A percentile compares a stretch with the other conserved stretches of the same genome.
These are phyloP conservation scores for Globisporangium sylvaticum DNA, from an alignment of 352 stramenopile genomes.

Conservation along the genomic window DNA sequence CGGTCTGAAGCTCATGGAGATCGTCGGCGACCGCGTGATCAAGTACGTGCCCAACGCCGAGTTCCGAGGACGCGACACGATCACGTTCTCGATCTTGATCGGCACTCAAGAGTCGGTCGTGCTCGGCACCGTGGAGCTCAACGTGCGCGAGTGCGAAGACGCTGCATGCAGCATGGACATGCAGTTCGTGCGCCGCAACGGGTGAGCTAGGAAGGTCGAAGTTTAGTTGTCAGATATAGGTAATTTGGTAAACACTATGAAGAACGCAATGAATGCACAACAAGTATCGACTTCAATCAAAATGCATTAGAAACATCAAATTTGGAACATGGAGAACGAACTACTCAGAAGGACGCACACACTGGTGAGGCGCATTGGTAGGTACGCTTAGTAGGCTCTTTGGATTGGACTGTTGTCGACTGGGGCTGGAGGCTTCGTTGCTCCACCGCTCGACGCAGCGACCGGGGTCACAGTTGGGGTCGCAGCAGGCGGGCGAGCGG, in stretches of 20 bases:
- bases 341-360: neutral
- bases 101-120: constrained; percentile 36
- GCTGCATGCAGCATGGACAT: constrained; percentile 22
- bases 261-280: neutral
- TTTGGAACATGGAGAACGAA: neutral
- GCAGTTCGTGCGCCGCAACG: constrained; percentile 11
- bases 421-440: neutral
- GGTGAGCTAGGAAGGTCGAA: neutral
- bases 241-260: neutral
- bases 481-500: neutral
- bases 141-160: constrained; percentile 55
- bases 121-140: constrained; percentile 51
- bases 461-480: constrained; percentile 4
- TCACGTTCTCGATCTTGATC: constrained; percentile 58
- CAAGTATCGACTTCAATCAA: neutral
- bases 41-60: constrained; percentile 52
- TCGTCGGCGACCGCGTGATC: constrained; percentile 40
- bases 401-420: constrained; percentile 2
- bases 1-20: constrained; percentile 38
- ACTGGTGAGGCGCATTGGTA: neutral
- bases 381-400: neutral
- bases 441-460: neutral
- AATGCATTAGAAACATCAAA: neutral
- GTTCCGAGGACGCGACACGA: constrained; percentile 47
- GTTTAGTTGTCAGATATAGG: neutral